These are phyloP conservation scores for Diddensiella santjacobensis DNA, from an alignment of 805 yeast species.

Conservation along the genomic window DNA sequence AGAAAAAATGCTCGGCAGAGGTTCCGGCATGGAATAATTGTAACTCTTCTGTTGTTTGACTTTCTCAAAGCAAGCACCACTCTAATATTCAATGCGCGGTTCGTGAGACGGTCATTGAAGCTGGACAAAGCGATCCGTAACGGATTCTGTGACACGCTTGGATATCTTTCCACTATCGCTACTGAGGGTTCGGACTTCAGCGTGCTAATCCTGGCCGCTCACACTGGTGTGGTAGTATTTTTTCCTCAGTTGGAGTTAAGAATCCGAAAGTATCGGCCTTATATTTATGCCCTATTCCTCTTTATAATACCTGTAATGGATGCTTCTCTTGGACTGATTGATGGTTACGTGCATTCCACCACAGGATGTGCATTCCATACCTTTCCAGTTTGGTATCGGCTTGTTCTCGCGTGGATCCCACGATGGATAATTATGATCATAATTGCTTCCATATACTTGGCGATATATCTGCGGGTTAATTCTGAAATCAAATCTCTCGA, in stretches of 20 bases:
- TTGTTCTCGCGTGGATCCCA: constrained; percentile 76
- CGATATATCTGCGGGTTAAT: constrained; percentile 66
- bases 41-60: constrained; percentile 63
- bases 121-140: constrained; percentile 39
- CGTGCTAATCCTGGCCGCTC: constrained; percentile 74
- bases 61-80: constrained; percentile 65
- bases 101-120: constrained; percentile 38
- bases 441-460: constrained; percentile 59
- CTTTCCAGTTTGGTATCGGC: constrained; percentile 64
- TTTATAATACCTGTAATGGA: constrained; percentile 51
- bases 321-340: constrained; percentile 68
- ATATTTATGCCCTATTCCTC: constrained; percentile 50
- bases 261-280: constrained; percentile 6
- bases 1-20: constrained; percentile 1
- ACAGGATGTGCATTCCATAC: constrained; percentile 77
- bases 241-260: constrained; percentile 34
- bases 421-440: constrained; percentile 60
- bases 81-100: constrained; percentile 54
- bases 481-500: constrained; percentile 26
- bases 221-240: constrained; percentile 69
- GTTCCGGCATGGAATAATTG: constrained; percentile 49
- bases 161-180: constrained; percentile 73
- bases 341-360: constrained; percentile 44
- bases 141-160: constrained; percentile 60
- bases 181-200: constrained; percentile 84